These are phyloP conservation scores for Smittium culicis DNA, from an alignment of 371 early-diverging fungal species.

Conservation along the genomic window DNA sequence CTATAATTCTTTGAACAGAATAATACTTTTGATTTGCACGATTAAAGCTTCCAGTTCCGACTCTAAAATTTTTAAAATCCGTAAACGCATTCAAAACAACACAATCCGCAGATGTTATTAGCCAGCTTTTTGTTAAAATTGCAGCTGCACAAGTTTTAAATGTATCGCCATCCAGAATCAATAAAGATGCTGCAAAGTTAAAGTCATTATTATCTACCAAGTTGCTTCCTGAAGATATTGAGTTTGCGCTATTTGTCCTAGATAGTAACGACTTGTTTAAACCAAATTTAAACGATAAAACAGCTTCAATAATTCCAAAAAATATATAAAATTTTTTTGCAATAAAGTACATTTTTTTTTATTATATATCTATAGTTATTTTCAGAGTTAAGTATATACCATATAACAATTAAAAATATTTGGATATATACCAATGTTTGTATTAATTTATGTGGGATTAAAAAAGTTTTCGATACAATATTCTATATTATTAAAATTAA, in stretches of 20 bases:
- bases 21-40: not conserved
- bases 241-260: not conserved
- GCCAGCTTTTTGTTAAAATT: not conserved
- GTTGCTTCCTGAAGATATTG: not conserved
- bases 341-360: too few relatives aligned
- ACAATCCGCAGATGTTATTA: conserved; percentile 5
- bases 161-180: not conserved
- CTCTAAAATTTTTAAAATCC: conserved; percentile 9
- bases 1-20: not conserved
- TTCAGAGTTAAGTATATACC: too few relatives aligned
- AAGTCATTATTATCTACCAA: not conserved
- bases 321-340: too few relatives aligned
- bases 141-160: conserved; percentile 11
- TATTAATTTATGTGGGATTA: too few relatives aligned
- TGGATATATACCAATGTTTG: too few relatives aligned
- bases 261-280: not conserved
- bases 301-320: too few relatives aligned
- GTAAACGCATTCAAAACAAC: not conserved
- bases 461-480: too few relatives aligned
- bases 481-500: too few relatives aligned
- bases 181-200: conserved; percentile 7
- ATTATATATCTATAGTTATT: too few relatives aligned
- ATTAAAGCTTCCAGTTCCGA: not conserved
- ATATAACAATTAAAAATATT: too few relatives aligned
- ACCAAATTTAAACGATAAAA: not conserved